phyloP scores from a whole-genome alignment of 352 stramenopile genomes.

The Phytophthora crassamura region DNA sequence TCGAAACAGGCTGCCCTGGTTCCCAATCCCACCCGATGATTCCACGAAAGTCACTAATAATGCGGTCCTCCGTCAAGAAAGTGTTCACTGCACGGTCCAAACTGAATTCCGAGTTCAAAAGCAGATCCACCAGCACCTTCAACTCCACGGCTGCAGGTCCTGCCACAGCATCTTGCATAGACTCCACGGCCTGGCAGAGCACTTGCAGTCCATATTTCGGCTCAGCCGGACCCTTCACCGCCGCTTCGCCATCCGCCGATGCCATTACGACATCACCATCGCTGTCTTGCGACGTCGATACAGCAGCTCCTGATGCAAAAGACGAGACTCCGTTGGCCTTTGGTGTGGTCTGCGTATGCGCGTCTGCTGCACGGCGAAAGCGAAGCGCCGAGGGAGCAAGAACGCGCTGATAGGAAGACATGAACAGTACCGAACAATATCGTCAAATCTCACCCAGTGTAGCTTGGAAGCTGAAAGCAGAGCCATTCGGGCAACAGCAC shows the following conservation, averaged over 20 bases:
- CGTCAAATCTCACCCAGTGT: slow-evolving; percentile 15
- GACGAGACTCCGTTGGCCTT: slow-evolving; percentile 23
- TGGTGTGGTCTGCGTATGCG: slow-evolving; percentile 30
- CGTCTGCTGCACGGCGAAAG: slow-evolving; percentile 70
- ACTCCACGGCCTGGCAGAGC: slow-evolving; percentile 74
- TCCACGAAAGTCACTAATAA: slow-evolving; percentile 81
- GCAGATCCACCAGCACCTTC: slow-evolving; percentile 77
- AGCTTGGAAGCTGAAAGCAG: slow-evolving; percentile 1
- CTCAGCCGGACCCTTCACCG: slow-evolving; percentile 41
- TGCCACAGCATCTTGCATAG: slow-evolving; percentile 82
- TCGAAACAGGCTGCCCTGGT: slow-evolving; percentile 47
- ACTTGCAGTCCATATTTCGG: slow-evolving; percentile 85
- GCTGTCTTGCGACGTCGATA: slow-evolving; percentile 34
- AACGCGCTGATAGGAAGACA: slow-evolving; percentile 44
- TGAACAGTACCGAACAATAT: slow-evolving; percentile 6
- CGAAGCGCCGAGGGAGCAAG: slow-evolving; percentile 73
- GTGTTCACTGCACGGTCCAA: slow-evolving; percentile 85
- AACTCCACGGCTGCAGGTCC: slow-evolving; percentile 60
- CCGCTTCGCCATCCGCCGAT: slow-evolving; percentile 27
- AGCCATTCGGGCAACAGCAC: slow-evolving; percentile 5
- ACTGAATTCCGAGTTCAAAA: slow-evolving; percentile 81
- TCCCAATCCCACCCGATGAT: slow-evolving; percentile 81
- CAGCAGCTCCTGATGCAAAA: background rate
- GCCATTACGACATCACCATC: slow-evolving; percentile 81
- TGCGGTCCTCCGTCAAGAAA: slow-evolving; percentile 78